Evolutionary conservation across 1,284 basidiomycete genomes (phyloP).

Genomic region (Moesziomyces parantarcticus): DNA sequence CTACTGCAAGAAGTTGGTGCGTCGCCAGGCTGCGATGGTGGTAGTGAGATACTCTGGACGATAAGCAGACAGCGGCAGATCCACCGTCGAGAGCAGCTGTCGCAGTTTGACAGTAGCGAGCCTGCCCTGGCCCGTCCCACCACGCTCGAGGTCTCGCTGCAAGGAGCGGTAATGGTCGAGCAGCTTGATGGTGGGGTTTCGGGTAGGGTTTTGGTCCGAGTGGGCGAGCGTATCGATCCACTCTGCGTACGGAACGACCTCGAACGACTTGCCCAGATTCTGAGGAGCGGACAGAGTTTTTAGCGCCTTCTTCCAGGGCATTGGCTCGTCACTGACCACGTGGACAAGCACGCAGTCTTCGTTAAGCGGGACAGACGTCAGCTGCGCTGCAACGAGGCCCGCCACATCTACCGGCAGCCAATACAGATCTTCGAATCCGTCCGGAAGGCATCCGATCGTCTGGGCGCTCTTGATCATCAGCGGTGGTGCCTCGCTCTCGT

Average conservation of each 20-base stretch:
- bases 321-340: constrained; percentile 30
- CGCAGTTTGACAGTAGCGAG: constrained; percentile 23
- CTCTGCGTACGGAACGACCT: constrained; percentile 77
- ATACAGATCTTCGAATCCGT: constrained; percentile 70
- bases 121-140: constrained; percentile 1
- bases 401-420: constrained; percentile 76
- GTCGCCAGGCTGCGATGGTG: constrained; percentile 28
- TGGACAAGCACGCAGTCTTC: constrained; percentile 20
- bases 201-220: constrained; percentile 69
- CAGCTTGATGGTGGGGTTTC: constrained; percentile 73
- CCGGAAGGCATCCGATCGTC: constrained; percentile 71
- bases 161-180: constrained; percentile 69
- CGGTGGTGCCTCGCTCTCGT: constrained; percentile 72
- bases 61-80: constrained; percentile 17
- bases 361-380: constrained; percentile 65
- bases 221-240: constrained; percentile 71
- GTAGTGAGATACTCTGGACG: constrained; percentile 20
- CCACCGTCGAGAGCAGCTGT: neutral
- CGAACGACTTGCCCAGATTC: constrained; percentile 77
- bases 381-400: constrained; percentile 72
- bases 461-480: constrained; percentile 70
- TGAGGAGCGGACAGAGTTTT: constrained; percentile 71
- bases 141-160: constrained; percentile 49
- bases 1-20: constrained; percentile 23
- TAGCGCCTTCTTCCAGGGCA: constrained; percentile 73